These are phyloP conservation scores for Naegleria gruberi DNA, from an alignment of 208 protist species.

Conservation along the genomic window DNA sequence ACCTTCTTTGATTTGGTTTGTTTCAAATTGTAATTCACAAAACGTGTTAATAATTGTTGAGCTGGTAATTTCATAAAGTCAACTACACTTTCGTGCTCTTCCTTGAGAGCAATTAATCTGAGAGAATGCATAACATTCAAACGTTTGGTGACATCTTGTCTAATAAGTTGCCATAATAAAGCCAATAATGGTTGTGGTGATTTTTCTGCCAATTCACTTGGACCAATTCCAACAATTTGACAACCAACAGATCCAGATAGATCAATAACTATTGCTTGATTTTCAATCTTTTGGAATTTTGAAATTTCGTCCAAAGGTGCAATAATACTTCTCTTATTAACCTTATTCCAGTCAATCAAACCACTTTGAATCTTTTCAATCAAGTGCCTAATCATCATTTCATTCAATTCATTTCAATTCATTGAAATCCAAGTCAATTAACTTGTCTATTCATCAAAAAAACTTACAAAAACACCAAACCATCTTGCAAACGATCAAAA, in stretches of 20 bases:
- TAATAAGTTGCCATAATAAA: background rate
- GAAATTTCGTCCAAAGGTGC: background rate
- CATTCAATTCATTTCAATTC: too few relatives aligned
- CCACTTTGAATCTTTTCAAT: background rate
- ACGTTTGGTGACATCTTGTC: background rate
- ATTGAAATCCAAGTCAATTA: too few relatives aligned
- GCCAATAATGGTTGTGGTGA: background rate
- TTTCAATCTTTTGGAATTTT: background rate
- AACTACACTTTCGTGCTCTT: background rate
- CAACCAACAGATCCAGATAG: background rate
- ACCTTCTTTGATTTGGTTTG: background rate
- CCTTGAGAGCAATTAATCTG: background rate
- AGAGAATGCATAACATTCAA: background rate
- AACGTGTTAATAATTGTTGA: background rate
- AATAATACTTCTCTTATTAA: background rate
- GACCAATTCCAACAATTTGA: background rate
- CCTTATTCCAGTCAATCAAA: background rate
- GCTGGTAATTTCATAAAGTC: background rate
- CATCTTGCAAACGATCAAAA: background rate
- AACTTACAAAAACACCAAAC: background rate
- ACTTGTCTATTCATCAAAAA: too few relatives aligned
- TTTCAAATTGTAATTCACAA: background rate
- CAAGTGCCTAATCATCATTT: background rate
- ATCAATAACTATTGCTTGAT: background rate
- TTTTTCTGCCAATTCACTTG: background rate